Conservation (phyloP, 148 eudicot genomes). For the Cornus kousa region DNA sequence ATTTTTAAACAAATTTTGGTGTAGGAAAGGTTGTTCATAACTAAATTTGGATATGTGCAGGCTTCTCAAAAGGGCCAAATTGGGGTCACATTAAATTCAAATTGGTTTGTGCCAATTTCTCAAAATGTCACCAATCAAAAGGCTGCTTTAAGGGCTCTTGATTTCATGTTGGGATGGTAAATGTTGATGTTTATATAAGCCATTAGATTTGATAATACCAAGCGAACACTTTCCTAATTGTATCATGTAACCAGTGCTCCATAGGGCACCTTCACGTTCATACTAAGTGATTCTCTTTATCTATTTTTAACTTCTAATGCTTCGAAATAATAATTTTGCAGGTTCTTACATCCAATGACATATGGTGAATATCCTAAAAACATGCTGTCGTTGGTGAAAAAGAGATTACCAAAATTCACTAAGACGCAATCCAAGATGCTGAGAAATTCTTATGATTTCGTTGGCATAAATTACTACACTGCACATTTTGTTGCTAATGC, state of each 20-base stretch:
- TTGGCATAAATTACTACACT: slow-evolving; percentile 56
- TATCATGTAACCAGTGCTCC: too few relatives aligned
- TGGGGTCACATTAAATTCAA: slow-evolving; percentile 9
- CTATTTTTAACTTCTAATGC: not conserved
- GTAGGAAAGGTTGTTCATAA: too few relatives aligned
- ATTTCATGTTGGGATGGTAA: slow-evolving; percentile 47
- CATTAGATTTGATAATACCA: not conserved
- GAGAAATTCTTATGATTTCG: slow-evolving; percentile 43
- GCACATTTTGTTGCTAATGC: slow-evolving; percentile 31
- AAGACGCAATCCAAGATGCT: slow-evolving; percentile 25
- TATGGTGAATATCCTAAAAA: slow-evolving; percentile 43
- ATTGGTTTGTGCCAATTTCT: slow-evolving; percentile 12
- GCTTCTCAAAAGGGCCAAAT: slow-evolving; percentile 22
- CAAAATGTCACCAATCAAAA: not conserved
- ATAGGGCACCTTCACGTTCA: too few relatives aligned
- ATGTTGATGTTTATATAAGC: not conserved
- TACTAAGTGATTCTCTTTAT: too few relatives aligned
- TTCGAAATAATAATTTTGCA: slow-evolving; percentile 1
- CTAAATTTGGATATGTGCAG: not conserved
- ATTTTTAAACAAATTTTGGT: too few relatives aligned
- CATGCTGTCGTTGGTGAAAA: slow-evolving; percentile 32
- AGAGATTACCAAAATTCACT: slow-evolving; percentile 41
- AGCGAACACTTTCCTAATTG: too few relatives aligned
- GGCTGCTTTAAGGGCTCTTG: slow-evolving; percentile 35
- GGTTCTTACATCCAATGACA: slow-evolving; percentile 51